phyloP scores from a whole-genome alignment of 176 grass and related monocot species.

The Miscanthus lutarioriparius region DNA sequence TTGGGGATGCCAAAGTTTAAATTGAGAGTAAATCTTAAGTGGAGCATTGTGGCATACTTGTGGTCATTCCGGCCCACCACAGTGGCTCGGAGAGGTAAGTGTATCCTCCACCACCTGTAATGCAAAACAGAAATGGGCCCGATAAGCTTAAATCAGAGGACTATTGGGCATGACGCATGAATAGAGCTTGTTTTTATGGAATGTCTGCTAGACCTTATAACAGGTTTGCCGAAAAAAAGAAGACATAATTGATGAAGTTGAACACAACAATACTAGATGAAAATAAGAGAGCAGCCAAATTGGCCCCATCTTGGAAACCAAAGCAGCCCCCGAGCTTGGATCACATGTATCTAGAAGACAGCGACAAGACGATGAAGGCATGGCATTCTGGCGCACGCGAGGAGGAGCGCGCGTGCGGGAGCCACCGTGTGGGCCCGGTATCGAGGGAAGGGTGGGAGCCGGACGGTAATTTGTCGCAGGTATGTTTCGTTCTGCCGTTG shows the following conservation, averaged over 20 bases:
- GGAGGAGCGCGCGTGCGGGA: too few species aligned
- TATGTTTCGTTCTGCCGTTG: too few species aligned
- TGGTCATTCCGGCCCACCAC: slow-evolving; percentile 96
- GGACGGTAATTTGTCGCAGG: too few species aligned
- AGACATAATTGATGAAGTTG: neutral
- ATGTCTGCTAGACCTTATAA: neutral
- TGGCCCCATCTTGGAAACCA: neutral
- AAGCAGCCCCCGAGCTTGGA: neutral
- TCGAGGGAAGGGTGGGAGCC: too few species aligned
- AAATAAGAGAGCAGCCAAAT: neutral
- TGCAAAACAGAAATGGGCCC: neutral
- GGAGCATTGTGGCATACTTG: slow-evolving; percentile 51
- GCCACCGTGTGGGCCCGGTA: too few species aligned
- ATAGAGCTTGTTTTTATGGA: neutral
- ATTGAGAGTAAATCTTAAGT: neutral
- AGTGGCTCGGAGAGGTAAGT: slow-evolving; percentile 77
- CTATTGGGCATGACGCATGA: neutral
- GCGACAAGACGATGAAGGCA: neutral
- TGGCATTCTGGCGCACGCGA: too few species aligned
- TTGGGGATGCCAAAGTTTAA: neutral
- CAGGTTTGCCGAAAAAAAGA: neutral
- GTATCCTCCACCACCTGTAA: slow-evolving; percentile 78
- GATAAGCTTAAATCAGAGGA: neutral
- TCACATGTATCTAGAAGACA: slow-evolving; percentile 29
- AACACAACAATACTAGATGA: neutral